These are phyloP conservation scores for Microthlaspi erraticum DNA, from an alignment of 345 rosid genomes.

Conservation along the genomic window DNA sequence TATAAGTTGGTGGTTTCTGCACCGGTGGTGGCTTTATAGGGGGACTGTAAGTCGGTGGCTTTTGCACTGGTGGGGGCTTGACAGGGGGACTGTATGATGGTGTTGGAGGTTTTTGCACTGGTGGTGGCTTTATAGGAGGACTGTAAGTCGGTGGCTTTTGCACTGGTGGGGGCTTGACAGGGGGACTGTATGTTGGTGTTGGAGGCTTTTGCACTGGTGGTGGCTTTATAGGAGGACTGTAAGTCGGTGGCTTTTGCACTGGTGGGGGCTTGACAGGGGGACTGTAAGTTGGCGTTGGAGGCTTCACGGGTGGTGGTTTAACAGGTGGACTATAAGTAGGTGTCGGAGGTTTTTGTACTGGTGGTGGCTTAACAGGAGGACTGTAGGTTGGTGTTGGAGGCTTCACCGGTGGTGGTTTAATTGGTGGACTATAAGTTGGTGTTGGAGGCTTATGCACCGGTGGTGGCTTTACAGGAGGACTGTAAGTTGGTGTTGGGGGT, in stretches of 20 bases:
- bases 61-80: constrained; percentile 1
- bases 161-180: neutral
- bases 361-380: constrained; percentile 6
- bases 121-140: constrained; percentile 5
- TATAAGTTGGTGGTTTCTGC: constrained; percentile 2
- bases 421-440: constrained; percentile 3
- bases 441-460: neutral
- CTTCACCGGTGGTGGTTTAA: neutral
- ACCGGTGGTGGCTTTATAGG: constrained; percentile 22
- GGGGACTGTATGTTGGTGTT: constrained; percentile 17
- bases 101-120: neutral
- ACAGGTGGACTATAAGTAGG: neutral
- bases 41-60: constrained; percentile 29
- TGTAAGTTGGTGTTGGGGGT: neutral
- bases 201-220: constrained; percentile 24
- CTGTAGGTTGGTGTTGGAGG: neutral
- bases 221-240: neutral
- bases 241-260: neutral
- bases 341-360: neutral
- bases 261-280: constrained; percentile 1
- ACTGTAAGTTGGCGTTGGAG: neutral
- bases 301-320: neutral
- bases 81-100: constrained; percentile 24
- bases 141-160: constrained; percentile 14
- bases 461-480: neutral